Percentiles rank a stretch among this genome's conserved stretches.
Evolutionary conservation across 2,329 filamentous ascomycete genomes (phyloP).

Genomic region (Byssothecium circinans): DNA sequence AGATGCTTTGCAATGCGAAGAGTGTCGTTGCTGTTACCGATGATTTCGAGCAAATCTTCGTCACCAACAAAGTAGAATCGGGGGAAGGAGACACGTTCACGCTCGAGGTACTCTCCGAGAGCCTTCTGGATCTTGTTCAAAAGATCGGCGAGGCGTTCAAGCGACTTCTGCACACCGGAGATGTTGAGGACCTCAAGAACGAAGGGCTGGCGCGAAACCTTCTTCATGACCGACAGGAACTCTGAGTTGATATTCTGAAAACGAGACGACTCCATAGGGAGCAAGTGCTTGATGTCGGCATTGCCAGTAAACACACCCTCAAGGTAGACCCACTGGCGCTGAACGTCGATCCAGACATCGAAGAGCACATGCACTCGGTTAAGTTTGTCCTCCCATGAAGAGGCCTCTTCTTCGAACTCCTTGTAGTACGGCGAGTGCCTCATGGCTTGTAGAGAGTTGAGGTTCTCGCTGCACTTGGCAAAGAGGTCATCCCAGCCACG

Average conservation of each 20-base stretch:
- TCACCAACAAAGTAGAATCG: slow-evolving; percentile 99
- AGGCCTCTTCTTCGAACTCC: slow-evolving; percentile 97
- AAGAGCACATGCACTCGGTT: slow-evolving; percentile 97
- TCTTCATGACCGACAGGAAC: slow-evolving; percentile 99
- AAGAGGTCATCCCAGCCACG: slow-evolving; percentile 98
- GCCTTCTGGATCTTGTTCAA: slow-evolving; percentile 99
- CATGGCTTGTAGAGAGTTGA: slow-evolving; percentile 98
- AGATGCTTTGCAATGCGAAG: slow-evolving; percentile 96
- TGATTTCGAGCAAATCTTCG: slow-evolving; percentile 97
- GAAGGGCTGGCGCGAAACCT: slow-evolving; percentile 94
- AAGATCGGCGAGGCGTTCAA: slow-evolving; percentile 93
- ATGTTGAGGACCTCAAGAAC: slow-evolving; percentile 96
- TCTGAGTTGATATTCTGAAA: slow-evolving; percentile 99
- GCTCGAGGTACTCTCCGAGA: slow-evolving; percentile 95
- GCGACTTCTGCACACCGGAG: slow-evolving; percentile 89
- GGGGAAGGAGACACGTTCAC: slow-evolving; percentile 95
- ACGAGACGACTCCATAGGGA: slow-evolving; percentile 92
- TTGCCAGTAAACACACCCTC: slow-evolving; percentile 99
- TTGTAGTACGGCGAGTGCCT: slow-evolving; percentile 99
- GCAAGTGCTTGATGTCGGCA: slow-evolving; percentile 95
- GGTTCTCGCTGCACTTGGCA: slow-evolving; percentile 95
- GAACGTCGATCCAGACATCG: slow-evolving; percentile 99
- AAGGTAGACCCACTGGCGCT: slow-evolving; percentile 98
- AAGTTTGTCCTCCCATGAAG: slow-evolving; percentile 95
- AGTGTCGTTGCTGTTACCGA: slow-evolving; percentile 98